Evolutionary conservation across 2,329 filamentous ascomycete genomes (phyloP), one percentile per base, ranked within the genome.

Genomic region (Microsporum ferrugineum): DNA sequence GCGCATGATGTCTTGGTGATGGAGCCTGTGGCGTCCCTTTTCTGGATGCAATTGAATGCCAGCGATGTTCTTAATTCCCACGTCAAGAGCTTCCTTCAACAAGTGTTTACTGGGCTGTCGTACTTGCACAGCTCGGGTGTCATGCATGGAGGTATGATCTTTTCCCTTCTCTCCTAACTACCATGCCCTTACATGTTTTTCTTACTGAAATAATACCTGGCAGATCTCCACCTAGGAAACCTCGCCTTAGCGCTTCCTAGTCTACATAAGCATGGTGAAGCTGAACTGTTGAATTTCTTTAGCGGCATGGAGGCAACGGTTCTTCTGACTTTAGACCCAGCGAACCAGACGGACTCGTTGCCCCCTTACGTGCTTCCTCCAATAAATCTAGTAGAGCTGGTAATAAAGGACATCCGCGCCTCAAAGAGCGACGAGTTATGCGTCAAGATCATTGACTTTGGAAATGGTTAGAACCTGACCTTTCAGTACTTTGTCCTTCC

Each of bases 1-100:
- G 68, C 36, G 2, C 77, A 80, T 63, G 64, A 69, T n/a, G 80
- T 77, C 64, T 65, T 79, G 0, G 61, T 64, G 39, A 41, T 41
- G 3, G 39, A 41, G 14, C 39, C 39, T 41, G 39, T 41, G 39
- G 57, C 61, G 33, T 7, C 27, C 6, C 31, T 43, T 65, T 38
- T 39, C 53, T 45, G 63, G 61, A 7, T 60, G 49, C 6, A 64
- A 57, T 57, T 34, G 60, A 58, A n/a, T 39, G 53, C 23, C 41
- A 43, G n/a, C 29, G 57, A 29, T 34, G 58, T 7, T n/a, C 34
- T 29, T 34, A 23, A n/a, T 23, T 36, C 34, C 2, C 60, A 12
- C 56, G 58, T 58, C 59, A 43, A 1, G 5, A 51, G n/a, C 39
- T 45, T 63, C 27, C 33, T 33, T 12, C 53, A 43, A 29, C 59